phyloP scores from a whole-genome alignment of 352 stramenopile genomes.

The Globisporangium acanthophoron region DNA sequence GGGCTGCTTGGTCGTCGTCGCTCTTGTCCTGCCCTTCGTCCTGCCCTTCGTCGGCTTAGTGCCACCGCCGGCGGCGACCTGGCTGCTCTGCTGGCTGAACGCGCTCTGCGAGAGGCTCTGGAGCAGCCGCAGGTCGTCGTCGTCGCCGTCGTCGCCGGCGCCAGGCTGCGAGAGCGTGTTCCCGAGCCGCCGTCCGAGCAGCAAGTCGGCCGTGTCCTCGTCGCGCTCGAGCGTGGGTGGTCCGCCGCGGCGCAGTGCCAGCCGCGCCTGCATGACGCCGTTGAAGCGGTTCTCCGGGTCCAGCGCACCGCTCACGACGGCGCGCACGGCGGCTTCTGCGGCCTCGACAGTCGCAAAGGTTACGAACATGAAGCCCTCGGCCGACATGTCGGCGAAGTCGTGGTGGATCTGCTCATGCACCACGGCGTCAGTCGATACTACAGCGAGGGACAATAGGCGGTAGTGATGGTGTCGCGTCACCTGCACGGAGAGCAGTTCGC shows the following conservation, averaged over 20 bases:
- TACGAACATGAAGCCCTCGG: constrained; percentile 67
- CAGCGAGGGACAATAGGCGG: background rate
- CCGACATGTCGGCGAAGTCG: constrained; percentile 53
- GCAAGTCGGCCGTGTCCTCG: constrained; percentile 36
- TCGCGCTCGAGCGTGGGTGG: constrained; percentile 19
- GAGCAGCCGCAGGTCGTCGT: constrained; percentile 39
- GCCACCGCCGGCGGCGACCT: constrained; percentile 13
- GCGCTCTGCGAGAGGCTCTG: constrained; percentile 72
- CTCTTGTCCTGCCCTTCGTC: background rate
- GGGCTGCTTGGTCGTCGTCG: background rate
- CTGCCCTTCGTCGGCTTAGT: constrained; percentile 8
- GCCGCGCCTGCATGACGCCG: constrained; percentile 32
- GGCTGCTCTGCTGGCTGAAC: constrained; percentile 26
- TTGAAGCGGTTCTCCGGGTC: constrained; percentile 17
- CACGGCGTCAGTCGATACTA: too few species aligned
- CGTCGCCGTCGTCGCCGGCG: constrained; percentile 45
- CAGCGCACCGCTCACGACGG: constrained; percentile 18
- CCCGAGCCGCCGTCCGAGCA: constrained; percentile 38
- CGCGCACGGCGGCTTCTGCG: constrained; percentile 31
- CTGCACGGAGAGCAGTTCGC: constrained; percentile 37
- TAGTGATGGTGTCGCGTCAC: constrained; percentile 13
- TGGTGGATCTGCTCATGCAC: constrained; percentile 42
- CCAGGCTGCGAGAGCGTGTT: constrained; percentile 50
- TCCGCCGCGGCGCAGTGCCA: constrained; percentile 42
- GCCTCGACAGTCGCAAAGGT: constrained; percentile 31